Base-by-base conservation (phyloP, 2,329 filamentous ascomycete genomes). In the Arthrobotrys megalospora region DNA sequence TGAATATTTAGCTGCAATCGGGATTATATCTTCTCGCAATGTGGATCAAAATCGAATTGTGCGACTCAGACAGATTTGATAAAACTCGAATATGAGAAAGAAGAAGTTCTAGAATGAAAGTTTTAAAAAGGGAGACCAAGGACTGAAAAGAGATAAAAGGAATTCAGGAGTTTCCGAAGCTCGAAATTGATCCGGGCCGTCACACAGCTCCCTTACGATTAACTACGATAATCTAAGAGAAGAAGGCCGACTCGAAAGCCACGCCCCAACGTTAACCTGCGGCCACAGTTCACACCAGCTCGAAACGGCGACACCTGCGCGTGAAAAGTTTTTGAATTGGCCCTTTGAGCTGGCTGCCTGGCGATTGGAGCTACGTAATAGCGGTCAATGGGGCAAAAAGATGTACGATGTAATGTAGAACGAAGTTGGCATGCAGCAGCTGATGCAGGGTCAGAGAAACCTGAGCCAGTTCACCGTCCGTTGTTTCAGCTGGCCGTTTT, bases 81-180 rank as follows among this genome's bases (percentile, higher is more conserved):
- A 21, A 14, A 11, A 62, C 19, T 5, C 38, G 38, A 47, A 19
- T 32, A 53, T 14, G 19, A 16, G 21, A 16, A 10, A 24, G n/a
- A n/a, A 36, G 28, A 0, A 63, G 21, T n/a, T 67, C n/a, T 32
- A 47, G 47, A 66, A 43, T 41, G 3, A 43, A 62, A 12, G 34
- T 16, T 32, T 16, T 5, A 32, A 43, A 14, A 28, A n/a, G n/a
- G 36, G 16, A 36, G 65, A 24, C 11, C 12, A 34, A 34, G 55
- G 32, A 47, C 2, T 28, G 24, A 28, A 16, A 38, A 65, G n/a
- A n/a, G 45, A 45, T 11, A 21, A 14, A n/a, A 38, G 36, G 47
- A 47, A 72, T 55, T 65, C 58, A 52, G 68, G 68, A 62, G 68
- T 65, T 14, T 8, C 50, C 32, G 34, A 58, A 58, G 52, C 34